Evolutionary conservation across 2,329 filamentous ascomycete genomes (phyloP).

Genomic region (Epichloe gansuensis): DNA sequence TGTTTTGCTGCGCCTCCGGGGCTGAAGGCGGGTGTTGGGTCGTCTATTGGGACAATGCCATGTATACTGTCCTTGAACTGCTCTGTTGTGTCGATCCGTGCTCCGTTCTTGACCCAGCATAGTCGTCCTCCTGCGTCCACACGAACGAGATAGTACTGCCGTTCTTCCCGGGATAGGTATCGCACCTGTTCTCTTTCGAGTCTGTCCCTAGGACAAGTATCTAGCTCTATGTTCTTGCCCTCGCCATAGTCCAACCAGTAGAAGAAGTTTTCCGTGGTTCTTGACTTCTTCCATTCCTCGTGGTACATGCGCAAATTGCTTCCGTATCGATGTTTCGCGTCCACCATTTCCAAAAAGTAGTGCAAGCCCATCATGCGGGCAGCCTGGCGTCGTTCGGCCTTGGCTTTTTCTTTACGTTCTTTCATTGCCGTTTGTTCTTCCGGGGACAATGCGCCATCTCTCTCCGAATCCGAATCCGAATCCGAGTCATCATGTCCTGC

Average conservation of each 20-base stretch:
- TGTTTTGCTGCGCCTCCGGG: conserved; percentile 9
- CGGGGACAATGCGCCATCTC: conserved; percentile 17
- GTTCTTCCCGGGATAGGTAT: conserved; percentile 72
- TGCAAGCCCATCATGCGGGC: conserved; percentile 73
- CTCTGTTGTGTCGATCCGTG: conserved; percentile 62
- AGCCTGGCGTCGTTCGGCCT: conserved; percentile 45
- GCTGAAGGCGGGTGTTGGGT: conserved; percentile 43
- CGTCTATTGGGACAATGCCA: conserved; percentile 52
- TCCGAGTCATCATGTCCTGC: conserved; percentile 55
- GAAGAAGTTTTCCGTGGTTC: conserved; percentile 81
- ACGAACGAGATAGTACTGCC: conserved; percentile 65
- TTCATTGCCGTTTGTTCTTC: conserved; percentile 26
- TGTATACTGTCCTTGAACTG: conserved; percentile 68
- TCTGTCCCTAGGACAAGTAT: conserved; percentile 57
- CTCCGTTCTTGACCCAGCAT: conserved; percentile 77
- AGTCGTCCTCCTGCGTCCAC: conserved; percentile 63
- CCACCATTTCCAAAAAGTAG: conserved; percentile 79
- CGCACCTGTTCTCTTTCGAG: conserved; percentile 70
- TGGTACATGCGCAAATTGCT: conserved; percentile 74
- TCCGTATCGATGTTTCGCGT: conserved; percentile 77
- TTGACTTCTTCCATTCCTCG: conserved; percentile 63
- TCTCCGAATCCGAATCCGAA: conserved; percentile 32
- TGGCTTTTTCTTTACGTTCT: conserved; percentile 33
- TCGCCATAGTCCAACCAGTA: conserved; percentile 83
- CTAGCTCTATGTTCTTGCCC: conserved; percentile 56